A percentile compares a stretch with the other conserved stretches of the same genome.
These are phyloP conservation scores for Calonectria hawksworthii DNA, from an alignment of 2,329 filamentous ascomycete species.

Conservation along the genomic window DNA sequence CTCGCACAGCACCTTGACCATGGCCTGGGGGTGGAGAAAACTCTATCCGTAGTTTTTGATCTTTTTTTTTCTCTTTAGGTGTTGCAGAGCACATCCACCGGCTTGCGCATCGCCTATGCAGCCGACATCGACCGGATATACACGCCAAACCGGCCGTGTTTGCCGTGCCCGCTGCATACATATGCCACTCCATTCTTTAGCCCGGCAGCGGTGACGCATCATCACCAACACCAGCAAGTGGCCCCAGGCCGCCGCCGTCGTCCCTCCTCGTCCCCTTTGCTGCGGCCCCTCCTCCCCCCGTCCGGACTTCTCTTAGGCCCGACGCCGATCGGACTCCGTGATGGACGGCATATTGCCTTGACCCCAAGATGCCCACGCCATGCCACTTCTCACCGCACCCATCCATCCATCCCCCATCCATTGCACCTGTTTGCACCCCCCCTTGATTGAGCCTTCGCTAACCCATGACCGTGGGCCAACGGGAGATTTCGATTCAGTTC, in stretches of 20 bases:
- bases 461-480: background rate
- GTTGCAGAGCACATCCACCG: background rate
- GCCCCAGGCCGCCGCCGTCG: background rate
- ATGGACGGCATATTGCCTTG: slow-evolving; percentile 31
- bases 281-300: background rate
- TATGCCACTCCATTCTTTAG: background rate
- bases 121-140: slow-evolving; percentile 34
- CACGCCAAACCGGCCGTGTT: slow-evolving; percentile 26
- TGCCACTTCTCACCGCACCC: slow-evolving; percentile 1
- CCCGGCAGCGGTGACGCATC: slow-evolving; percentile 12
- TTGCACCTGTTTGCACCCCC: too few relatives aligned
- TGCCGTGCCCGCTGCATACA: slow-evolving; percentile 15
- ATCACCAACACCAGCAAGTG: background rate
- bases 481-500: slow-evolving; percentile 2
- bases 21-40: slow-evolving; percentile 13
- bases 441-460: background rate
- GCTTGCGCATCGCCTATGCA: background rate
- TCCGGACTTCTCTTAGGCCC: slow-evolving; percentile 44
- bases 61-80: background rate
- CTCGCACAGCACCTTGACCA: slow-evolving; percentile 2
- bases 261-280: background rate
- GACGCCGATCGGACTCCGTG: slow-evolving; percentile 44
- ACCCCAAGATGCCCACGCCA: background rate
- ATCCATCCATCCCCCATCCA: background rate
- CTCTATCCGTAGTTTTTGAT: background rate